Base-by-base conservation (phyloP, 2,329 filamentous ascomycete species). In the Penicillium sp. region DNA sequence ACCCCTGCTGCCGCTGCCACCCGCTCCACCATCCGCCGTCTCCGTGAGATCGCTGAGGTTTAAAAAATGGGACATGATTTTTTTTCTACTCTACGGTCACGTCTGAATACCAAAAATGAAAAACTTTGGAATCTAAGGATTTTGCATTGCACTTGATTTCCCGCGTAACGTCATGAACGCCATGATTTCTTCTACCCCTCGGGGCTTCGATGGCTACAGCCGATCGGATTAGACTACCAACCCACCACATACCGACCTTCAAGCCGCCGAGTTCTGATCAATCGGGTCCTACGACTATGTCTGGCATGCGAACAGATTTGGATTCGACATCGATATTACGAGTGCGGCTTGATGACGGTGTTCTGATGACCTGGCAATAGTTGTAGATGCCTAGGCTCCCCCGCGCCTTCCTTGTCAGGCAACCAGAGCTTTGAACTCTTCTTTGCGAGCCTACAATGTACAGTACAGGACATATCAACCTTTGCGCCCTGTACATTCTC, bases 11-110 rank as follows among this genome's bases (percentile, higher is more conserved):
- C 93, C 68, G 92, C 91, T 74, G 91, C 93, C 74, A 96, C 93
- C 82, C 88, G 93, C 82, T 97, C 93, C 72, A 97, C 93, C 74
- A 92, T 97, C 82, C 90, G 93, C 84, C 90, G 93, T 87, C 86
- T 97, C 84, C 90, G 93, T 79, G 93, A 97, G 84, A 96, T 96
- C 83, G 90, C 90, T 78, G 93, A 96, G 87, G 91, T 96, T 82
- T 74, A 74, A 72, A 68, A 50, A 43, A 24, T 67, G 67, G 67
- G 65, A 68, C 70, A 66, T 69, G 67, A 62, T 71, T 70, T 69
- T 65, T 62, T 70, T 69, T 68, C 64, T 66, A 67, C 67, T 72
- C 59, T 66, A 67, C 65, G 65, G 62, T 65, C 64, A 73, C 69
- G 70, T 71, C 68, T 69, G 65, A 71, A 71, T 67, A 68, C 67